Base-by-base conservation (phyloP, 2,329 filamentous ascomycete species). In the Pseudogymnoascus verrucosus region DNA sequence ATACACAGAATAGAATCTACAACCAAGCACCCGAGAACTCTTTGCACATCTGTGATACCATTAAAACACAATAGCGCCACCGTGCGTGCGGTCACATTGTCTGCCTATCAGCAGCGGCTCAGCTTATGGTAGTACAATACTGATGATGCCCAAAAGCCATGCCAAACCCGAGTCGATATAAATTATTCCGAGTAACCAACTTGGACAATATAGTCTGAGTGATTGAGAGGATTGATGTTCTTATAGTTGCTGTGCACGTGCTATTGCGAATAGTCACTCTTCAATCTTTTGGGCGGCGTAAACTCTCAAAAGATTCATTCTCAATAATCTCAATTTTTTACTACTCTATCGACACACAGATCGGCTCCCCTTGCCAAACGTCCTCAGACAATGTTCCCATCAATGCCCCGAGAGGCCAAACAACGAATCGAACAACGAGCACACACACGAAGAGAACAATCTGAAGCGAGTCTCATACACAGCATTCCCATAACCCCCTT, bases 401-500 rank as follows among this genome's bases (percentile, higher is more conserved):
- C 51, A 57, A 57, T 57, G 28, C 51, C 51, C 51, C 19, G 16
- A 57, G 31, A 36, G 51, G 51, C 51, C 51, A 57, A 57, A 57
- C 28, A 57, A n/a, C 51, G 51, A 57, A 57, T 57, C 28, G 51
- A 57, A 36, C 51, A 57, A 57, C 51, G 28, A 57, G 51, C 51
- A 57, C 51, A 57, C 51, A 34, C 26, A 57, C 51, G 51, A 57
- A 57, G 51, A 57, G 51, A 57, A 57, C 28, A 57, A 57, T 57
- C 51, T 57, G 51, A 36, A 57, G 51, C 51, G 51, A 36, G 28
- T 57, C 51, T 34, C 51, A 36, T 57, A 57, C 51, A 57, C 51
- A 57, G 51, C 51, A 21, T 57, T 57, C 51, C 51, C 51, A 57
- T 34, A 57, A 57, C 26, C 51, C 26, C 51, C 28, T 57, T 57